Evolutionary conservation across 352 stramenopile genomes (phyloP).

Genomic region (Achlya hypogyna): DNA sequence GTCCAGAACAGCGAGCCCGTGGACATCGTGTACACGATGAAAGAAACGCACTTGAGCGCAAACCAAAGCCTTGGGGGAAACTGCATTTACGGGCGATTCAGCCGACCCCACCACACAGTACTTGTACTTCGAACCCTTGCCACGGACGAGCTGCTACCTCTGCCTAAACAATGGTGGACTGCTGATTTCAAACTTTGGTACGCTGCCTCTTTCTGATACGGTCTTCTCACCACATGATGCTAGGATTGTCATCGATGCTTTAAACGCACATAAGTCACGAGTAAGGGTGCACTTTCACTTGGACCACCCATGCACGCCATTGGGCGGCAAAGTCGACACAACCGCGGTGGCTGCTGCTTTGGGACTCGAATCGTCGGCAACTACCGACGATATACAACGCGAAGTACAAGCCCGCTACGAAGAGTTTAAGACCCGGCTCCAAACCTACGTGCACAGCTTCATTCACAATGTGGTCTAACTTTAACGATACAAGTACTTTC

Average conservation of each 20-base stretch:
- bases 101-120: background rate
- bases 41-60: background rate
- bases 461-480: no score
- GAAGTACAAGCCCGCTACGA: background rate
- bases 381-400: background rate
- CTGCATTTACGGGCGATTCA: background rate
- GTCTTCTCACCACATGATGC: background rate
- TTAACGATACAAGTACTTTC: no score
- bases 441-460: background rate
- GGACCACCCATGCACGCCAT: background rate
- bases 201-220: background rate
- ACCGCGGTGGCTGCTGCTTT: no score
- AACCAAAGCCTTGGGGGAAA: background rate
- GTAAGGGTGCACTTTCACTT: background rate
- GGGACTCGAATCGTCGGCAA: background rate
- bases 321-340: no score
- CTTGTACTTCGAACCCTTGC: background rate
- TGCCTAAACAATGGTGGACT: background rate
- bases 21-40: background rate
- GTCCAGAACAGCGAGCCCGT: background rate
- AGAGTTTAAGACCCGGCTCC: background rate
- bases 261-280: background rate
- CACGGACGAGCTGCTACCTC: background rate
- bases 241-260: background rate
- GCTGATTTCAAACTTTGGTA: background rate